Conservation (phyloP, 139 green algal genomes). For the Zygnema cylindricum region DNA sequence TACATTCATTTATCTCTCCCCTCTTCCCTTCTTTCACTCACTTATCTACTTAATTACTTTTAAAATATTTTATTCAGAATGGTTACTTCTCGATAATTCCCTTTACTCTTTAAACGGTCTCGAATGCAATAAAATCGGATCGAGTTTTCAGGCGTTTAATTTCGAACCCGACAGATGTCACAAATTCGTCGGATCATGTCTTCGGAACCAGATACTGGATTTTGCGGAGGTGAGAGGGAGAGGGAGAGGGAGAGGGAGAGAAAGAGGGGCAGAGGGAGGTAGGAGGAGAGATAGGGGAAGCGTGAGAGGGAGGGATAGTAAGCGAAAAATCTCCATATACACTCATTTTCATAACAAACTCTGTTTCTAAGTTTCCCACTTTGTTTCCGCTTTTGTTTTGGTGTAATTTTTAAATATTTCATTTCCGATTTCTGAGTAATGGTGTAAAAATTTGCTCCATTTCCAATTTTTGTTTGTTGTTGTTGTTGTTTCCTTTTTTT, state of each 20-base stretch:
- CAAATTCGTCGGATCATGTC: slow-evolving; percentile 16
- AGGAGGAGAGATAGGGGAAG: not conserved
- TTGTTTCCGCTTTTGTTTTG: not conserved
- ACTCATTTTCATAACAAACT: not conserved
- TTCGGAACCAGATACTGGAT: slow-evolving; percentile 47
- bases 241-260: not conserved
- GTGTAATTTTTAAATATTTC: not conserved
- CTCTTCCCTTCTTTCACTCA: too few species aligned
- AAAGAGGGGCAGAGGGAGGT: not conserved
- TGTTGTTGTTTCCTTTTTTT: too few species aligned
- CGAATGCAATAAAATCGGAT: slow-evolving; percentile 57
- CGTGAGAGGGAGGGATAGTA: not conserved
- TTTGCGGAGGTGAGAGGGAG: slow-evolving; percentile 26
- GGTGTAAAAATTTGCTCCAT: too few species aligned
- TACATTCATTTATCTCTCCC: too few species aligned
- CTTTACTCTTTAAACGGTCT: slow-evolving; percentile 39
- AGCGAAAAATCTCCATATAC: not conserved
- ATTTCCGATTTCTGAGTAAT: too few species aligned
- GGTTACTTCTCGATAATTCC: slow-evolving; percentile 52
- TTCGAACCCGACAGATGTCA: slow-evolving; percentile 32
- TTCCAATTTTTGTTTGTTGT: too few species aligned
- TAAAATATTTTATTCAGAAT: too few species aligned
- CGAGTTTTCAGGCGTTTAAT: slow-evolving; percentile 48
- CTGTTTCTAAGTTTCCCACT: not conserved
- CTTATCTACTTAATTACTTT: too few species aligned